Conservation (phyloP, 1,284 basidiomycete genomes). For the Termitomyces sp. region DNA sequence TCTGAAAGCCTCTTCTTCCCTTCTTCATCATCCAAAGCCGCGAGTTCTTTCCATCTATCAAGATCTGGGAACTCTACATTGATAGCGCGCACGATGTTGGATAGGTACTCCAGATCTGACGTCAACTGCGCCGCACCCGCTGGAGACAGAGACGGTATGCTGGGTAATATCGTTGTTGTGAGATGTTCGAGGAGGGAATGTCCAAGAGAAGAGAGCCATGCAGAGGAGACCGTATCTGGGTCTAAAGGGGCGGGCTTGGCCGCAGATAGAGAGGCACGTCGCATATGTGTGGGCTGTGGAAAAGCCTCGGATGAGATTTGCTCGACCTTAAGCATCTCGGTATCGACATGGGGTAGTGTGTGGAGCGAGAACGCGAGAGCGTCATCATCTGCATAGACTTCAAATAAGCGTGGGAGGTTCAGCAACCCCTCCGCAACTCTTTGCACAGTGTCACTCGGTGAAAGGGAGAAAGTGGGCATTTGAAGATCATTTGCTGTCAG, state of each 20-base stretch:
- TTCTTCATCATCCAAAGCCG: conserved; percentile 56
- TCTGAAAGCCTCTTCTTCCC: conserved; percentile 37
- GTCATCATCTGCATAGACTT: conserved; percentile 90
- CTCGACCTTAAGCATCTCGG: conserved; percentile 50
- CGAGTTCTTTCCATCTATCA: conserved; percentile 67
- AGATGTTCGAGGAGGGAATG: conserved; percentile 73
- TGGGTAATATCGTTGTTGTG: conserved; percentile 58
- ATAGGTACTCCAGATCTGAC: conserved; percentile 84
- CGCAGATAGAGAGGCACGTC: conserved; percentile 33
- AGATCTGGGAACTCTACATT: conserved; percentile 80
- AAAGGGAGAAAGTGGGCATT: conserved; percentile 91
- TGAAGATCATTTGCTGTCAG: conserved; percentile 58
- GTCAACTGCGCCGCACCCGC: conserved; percentile 81
- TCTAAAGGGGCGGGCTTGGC: conserved; percentile 38
- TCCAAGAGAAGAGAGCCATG: conserved; percentile 88
- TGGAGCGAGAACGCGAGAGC: conserved; percentile 86
- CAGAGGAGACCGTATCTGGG: conserved; percentile 77
- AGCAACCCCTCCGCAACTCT: conserved; percentile 88
- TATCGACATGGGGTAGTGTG: conserved; percentile 67
- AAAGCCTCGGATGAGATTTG: conserved; percentile 28
- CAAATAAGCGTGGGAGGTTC: conserved; percentile 90
- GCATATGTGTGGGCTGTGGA: conserved; percentile 29
- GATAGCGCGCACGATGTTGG: conserved; percentile 86
- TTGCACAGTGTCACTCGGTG: conserved; percentile 85
- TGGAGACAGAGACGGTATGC: conserved; percentile 54